Conservation (phyloP, 176 grass and related monocot genomes). For the Avena eriantha region DNA sequence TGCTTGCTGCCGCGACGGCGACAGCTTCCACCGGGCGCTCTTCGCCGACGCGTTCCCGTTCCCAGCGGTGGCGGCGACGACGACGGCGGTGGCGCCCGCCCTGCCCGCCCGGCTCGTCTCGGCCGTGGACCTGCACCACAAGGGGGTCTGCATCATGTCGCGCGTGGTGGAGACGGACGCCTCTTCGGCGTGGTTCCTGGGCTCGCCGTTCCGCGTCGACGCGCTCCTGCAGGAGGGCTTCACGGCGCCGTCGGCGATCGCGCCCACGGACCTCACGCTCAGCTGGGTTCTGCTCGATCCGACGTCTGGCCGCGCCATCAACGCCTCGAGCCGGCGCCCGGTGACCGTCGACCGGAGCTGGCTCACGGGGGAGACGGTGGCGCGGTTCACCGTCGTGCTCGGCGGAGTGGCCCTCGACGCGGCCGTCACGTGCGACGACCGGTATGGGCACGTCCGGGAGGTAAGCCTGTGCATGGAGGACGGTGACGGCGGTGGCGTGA, state of each 20-base stretch:
- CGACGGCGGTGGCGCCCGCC: background rate
- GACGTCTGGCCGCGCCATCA: conserved; percentile 39
- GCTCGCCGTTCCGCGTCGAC: conserved; percentile 81
- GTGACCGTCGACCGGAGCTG: conserved; percentile 58
- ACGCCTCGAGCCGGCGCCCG: conserved; percentile 59
- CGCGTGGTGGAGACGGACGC: conserved; percentile 67
- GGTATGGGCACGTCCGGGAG: conserved; percentile 57
- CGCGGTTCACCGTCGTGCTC: conserved; percentile 57
- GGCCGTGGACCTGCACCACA: conserved; percentile 74
- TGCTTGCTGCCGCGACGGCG: background rate
- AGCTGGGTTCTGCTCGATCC: conserved; percentile 87
- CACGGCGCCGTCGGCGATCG: conserved; percentile 29
- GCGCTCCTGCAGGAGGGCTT: conserved; percentile 64
- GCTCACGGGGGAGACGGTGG: conserved; percentile 65
- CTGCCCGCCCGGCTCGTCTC: conserved; percentile 62
- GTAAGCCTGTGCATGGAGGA: conserved; percentile 61
- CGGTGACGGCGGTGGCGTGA: conserved; percentile 41
- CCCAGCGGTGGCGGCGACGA: conserved; percentile 19
- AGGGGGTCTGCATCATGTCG: conserved; percentile 58
- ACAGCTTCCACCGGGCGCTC: conserved; percentile 48
- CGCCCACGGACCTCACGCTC: conserved; percentile 48
- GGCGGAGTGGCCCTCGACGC: conserved; percentile 44
- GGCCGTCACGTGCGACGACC: conserved; percentile 58
- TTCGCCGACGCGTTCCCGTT: conserved; percentile 84
- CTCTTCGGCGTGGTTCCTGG: conserved; percentile 64